phyloP scores from a whole-genome alignment of 1,139 yeast genomes.

The Sugiyamaella sp. region DNA sequence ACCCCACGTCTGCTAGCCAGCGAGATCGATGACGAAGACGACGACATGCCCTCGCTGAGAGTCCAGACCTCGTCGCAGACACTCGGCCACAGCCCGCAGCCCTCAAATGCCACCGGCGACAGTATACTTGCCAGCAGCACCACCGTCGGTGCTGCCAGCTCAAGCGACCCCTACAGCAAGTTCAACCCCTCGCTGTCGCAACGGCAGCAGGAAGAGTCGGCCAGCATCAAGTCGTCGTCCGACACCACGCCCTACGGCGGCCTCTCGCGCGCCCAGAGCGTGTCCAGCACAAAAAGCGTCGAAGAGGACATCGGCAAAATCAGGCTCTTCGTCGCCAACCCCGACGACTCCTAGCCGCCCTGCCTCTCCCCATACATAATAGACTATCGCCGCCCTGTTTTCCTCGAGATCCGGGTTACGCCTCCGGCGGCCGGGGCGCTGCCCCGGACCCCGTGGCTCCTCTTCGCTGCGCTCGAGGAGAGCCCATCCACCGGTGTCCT shows the following conservation, averaged over 20 bases:
- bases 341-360: conserved; percentile 48
- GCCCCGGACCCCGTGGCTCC: no score
- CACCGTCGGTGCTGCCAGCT: neutral
- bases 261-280: conserved; percentile 29
- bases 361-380: neutral
- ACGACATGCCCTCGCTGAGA: conserved; percentile 25
- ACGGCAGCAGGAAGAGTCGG: conserved; percentile 15
- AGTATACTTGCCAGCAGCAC: neutral
- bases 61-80: neutral
- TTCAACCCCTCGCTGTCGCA: neutral
- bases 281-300: conserved; percentile 39
- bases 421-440: no score
- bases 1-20: conserved; percentile 76
- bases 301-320: conserved; percentile 48
- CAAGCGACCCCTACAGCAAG: neutral
- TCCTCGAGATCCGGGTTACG: neutral
- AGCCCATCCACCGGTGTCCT: no score
- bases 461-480: no score
- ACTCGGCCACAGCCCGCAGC: neutral
- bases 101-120: neutral
- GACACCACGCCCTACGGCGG: conserved; percentile 6
- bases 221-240: conserved; percentile 19
- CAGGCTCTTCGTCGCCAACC: conserved; percentile 69
- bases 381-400: neutral
- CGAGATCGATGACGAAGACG: conserved; percentile 71